phyloP scores from a whole-genome alignment of 2,329 filamentous ascomycete species.

The Phaeosphaeriaceae sp. region DNA sequence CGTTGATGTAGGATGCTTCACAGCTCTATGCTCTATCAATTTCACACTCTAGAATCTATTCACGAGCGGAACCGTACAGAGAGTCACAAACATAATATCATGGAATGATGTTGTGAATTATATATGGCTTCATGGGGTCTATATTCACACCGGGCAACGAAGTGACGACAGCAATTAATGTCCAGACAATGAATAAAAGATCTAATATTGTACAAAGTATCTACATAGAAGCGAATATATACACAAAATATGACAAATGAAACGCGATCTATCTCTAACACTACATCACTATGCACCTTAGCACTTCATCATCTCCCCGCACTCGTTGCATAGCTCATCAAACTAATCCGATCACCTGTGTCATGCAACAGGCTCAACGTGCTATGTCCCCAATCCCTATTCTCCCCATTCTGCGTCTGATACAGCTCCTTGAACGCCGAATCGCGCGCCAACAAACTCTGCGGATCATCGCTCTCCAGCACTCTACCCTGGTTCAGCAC shows the following conservation, averaged over 20 bases:
- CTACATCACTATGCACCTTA: background rate
- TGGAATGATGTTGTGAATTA: no score
- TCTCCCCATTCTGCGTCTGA: conserved; percentile 4
- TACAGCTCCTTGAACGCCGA: conserved; percentile 1
- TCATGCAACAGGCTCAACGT: background rate
- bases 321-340: conserved; percentile 1
- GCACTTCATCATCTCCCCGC: background rate
- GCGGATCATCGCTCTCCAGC: conserved; percentile 2
- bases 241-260: background rate
- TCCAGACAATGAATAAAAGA: background rate
- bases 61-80: no score
- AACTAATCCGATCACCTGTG: background rate
- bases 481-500: conserved; percentile 1
- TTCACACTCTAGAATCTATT: no score
- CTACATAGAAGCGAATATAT: background rate
- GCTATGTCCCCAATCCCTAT: conserved; percentile 3
- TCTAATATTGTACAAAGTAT: background rate
- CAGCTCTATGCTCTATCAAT: no score
- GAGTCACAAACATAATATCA: no score
- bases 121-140: no score
- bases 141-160: no score
- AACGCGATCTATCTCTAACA: background rate
- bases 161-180: no score
- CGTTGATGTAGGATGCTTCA: no score
- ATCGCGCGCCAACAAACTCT: background rate